phyloP scores from a whole-genome alignment of 2,329 filamentous ascomycete species.

The Hymenotorrendiella dingleyae region DNA sequence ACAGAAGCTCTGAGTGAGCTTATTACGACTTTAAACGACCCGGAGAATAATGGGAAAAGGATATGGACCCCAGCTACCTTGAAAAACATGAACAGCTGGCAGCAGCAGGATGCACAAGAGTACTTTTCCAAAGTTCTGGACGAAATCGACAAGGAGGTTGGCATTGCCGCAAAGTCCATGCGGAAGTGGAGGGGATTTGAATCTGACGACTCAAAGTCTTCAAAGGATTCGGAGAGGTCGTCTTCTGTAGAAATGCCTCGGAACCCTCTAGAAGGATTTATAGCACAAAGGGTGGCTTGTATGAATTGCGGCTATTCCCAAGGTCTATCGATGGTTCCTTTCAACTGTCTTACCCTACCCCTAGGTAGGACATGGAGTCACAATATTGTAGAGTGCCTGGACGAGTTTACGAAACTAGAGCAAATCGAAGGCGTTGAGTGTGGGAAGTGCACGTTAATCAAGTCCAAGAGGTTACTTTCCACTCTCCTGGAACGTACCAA shows the following conservation, averaged over 20 bases:
- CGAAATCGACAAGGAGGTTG: constrained; percentile 73
- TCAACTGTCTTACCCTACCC: constrained; percentile 87
- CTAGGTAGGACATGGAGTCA: constrained; percentile 61
- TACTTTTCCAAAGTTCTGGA: constrained; percentile 90
- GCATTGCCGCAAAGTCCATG: constrained; percentile 37
- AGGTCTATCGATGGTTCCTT: constrained; percentile 82
- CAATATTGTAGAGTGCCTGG: constrained; percentile 70
- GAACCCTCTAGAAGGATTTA: constrained; percentile 81
- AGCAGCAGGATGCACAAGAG: constrained; percentile 96
- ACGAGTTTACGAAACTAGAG: constrained; percentile 80
- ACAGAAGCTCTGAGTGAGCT: constrained; percentile 43
- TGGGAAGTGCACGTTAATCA: constrained; percentile 77
- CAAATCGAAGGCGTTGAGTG: constrained; percentile 87
- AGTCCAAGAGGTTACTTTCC: constrained; percentile 42
- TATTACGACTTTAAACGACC: constrained; percentile 63
- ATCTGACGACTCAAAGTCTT: constrained; percentile 10
- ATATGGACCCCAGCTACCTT: constrained; percentile 77
- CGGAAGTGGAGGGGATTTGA: constrained; percentile 21
- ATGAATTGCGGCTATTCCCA: constrained; percentile 80
- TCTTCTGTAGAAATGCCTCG: constrained; percentile 34
- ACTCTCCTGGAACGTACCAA: constrained; percentile 38
- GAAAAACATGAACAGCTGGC: constrained; percentile 91
- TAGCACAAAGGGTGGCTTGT: constrained; percentile 86
- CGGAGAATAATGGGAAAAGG: constrained; percentile 64
- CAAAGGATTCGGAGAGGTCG: constrained; percentile 1